A percentile compares a stretch with the other conserved stretches of the same genome.
These are phyloP conservation scores for Cordyceps farinosa DNA, from an alignment of 2,329 filamentous ascomycete species.

Conservation along the genomic window DNA sequence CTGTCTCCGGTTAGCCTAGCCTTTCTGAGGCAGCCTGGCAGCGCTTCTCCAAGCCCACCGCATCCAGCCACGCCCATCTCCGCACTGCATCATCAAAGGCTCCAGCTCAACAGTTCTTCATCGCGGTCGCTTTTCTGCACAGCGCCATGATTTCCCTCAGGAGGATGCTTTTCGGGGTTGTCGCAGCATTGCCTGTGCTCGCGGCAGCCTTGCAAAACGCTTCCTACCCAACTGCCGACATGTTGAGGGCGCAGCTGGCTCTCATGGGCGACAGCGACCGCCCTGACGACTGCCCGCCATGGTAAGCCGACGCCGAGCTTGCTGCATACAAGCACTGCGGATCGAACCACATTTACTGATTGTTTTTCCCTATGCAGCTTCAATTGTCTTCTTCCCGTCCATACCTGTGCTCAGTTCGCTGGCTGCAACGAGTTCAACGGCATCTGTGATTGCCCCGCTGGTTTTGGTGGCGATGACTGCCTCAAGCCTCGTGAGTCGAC, in stretches of 20 bases:
- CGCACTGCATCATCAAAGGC: slow-evolving; percentile 8
- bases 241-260: slow-evolving; percentile 62
- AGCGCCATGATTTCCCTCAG: slow-evolving; percentile 40
- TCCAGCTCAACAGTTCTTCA: slow-evolving; percentile 21
- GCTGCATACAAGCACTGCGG: slow-evolving; percentile 27
- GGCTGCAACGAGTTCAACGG: slow-evolving; percentile 86
- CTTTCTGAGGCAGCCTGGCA: slow-evolving; percentile 3
- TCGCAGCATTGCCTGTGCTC: slow-evolving; percentile 39
- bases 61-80: slow-evolving; percentile 4
- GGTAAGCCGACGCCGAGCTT: slow-evolving; percentile 42
- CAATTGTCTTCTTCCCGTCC: slow-evolving; percentile 93
- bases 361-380: slow-evolving; percentile 59
- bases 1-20: slow-evolving; percentile 5
- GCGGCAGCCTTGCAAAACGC: slow-evolving; percentile 42
- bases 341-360: background rate
- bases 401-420: slow-evolving; percentile 87
- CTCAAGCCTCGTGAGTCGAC: slow-evolving; percentile 64
- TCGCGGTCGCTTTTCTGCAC: slow-evolving; percentile 2
- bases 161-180: slow-evolving; percentile 38
- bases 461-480: slow-evolving; percentile 93
- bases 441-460: slow-evolving; percentile 86
- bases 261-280: slow-evolving; percentile 61
- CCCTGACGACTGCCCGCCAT: slow-evolving; percentile 75
- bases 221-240: slow-evolving; percentile 60
- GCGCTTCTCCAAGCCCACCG: background rate